Evolutionary conservation across 2,329 filamentous ascomycete species (phyloP).

Genomic region (Pestalotiopsis sp.): DNA sequence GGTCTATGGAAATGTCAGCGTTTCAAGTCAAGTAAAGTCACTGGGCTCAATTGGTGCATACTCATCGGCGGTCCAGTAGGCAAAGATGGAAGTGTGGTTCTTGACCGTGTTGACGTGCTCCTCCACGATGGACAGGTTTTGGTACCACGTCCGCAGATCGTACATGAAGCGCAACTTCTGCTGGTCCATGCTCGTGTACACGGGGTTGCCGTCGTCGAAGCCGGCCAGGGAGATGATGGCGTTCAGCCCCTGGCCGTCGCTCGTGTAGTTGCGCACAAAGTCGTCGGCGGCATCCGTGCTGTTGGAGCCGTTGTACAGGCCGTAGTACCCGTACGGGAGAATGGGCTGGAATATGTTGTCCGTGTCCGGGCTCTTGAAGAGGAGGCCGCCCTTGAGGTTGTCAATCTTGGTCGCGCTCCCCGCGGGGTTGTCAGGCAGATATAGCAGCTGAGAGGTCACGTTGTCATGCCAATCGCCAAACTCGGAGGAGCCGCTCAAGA

Average conservation of each 20-base stretch:
- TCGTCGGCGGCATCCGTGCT: constrained; percentile 33
- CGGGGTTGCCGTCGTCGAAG: constrained; percentile 33
- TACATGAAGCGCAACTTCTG: constrained; percentile 47
- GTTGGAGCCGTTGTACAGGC: constrained; percentile 41
- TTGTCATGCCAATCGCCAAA: constrained; percentile 36
- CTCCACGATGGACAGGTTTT: constrained; percentile 43
- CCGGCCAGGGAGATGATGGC: constrained; percentile 47
- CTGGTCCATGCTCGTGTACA: constrained; percentile 40
- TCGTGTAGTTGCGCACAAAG: constrained; percentile 36
- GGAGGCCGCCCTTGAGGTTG: constrained; percentile 45
- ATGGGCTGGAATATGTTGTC: constrained; percentile 40
- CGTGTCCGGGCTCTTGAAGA: constrained; percentile 40
- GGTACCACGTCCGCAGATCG: constrained; percentile 46
- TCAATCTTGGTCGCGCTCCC: constrained; percentile 51
- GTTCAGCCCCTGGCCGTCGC: constrained; percentile 45
- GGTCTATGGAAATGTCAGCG: background rate
- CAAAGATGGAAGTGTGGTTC: constrained; percentile 42
- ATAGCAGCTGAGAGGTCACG: constrained; percentile 39
- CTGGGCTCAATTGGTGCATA: constrained; percentile 40
- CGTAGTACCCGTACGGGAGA: constrained; percentile 48
- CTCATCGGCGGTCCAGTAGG: constrained; percentile 51
- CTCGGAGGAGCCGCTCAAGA: constrained; percentile 37
- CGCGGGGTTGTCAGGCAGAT: constrained; percentile 44
- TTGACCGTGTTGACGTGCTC: constrained; percentile 43
- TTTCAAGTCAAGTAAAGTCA: background rate